These are phyloP conservation scores for Macroventuria anomochaeta DNA, from an alignment of 2,329 filamentous ascomycete species.

Conservation along the genomic window DNA sequence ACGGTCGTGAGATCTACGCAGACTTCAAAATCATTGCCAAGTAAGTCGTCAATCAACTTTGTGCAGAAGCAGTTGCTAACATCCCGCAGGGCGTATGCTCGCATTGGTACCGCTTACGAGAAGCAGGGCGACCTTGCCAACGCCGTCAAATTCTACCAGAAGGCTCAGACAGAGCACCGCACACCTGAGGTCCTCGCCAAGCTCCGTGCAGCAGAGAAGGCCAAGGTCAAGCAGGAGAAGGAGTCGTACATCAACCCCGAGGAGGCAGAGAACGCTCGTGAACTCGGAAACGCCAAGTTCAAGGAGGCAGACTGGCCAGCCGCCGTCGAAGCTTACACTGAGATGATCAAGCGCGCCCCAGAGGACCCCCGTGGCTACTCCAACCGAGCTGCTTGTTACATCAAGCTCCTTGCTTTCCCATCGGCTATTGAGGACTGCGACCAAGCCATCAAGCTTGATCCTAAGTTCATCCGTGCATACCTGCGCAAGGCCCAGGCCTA, in stretches of 20 bases:
- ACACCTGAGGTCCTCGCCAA: conserved; percentile 93
- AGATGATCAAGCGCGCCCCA: conserved; percentile 96
- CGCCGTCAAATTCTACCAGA: conserved; percentile 90
- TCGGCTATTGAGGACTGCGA: conserved; percentile 93
- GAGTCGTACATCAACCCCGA: conserved; percentile 84
- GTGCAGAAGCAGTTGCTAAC: conserved; percentile 13
- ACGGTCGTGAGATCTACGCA: conserved; percentile 86
- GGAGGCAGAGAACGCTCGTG: conserved; percentile 93
- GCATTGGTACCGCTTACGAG: conserved; percentile 93
- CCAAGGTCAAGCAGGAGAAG: conserved; percentile 76
- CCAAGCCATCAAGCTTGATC: conserved; percentile 86
- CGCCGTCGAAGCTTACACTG: conserved; percentile 89
- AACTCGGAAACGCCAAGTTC: conserved; percentile 95
- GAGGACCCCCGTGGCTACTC: conserved; percentile 93
- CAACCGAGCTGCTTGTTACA: conserved; percentile 94
- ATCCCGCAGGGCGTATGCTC: conserved; percentile 74
- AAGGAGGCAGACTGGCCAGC: conserved; percentile 95
- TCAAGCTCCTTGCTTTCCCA: conserved; percentile 96
- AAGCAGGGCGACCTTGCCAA: conserved; percentile 79
- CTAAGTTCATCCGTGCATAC: conserved; percentile 93
- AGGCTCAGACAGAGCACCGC: conserved; percentile 93
- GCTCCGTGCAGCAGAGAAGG: conserved; percentile 87
- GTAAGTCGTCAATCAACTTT: conserved; percentile 51
- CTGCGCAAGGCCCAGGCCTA: conserved; percentile 95
- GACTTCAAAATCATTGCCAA: conserved; percentile 99